A percentile compares a stretch with the other conserved stretches of the same genome.
These are phyloP conservation scores for Coniochaeta sp. DNA, from an alignment of 2,329 filamentous ascomycete species.

Conservation along the genomic window DNA sequence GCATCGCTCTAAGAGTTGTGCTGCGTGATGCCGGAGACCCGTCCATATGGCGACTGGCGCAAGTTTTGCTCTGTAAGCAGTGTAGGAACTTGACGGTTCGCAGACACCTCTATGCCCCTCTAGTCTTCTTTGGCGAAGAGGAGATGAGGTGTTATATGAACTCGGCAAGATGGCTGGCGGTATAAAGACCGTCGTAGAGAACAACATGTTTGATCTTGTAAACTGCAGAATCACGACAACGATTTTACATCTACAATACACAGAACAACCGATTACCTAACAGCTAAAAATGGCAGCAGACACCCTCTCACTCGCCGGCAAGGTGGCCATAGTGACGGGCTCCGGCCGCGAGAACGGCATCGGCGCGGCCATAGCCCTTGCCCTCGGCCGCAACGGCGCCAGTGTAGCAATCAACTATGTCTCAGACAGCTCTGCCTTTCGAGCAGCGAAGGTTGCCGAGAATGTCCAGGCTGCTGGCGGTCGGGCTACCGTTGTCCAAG, in stretches of 20 bases:
- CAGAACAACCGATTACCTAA: too few species aligned
- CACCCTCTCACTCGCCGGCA: slow-evolving; percentile 27
- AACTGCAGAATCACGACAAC: too few species aligned
- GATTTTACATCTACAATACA: too few species aligned
- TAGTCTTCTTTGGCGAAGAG: too few species aligned
- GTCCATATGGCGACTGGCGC: background rate
- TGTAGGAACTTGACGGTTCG: background rate
- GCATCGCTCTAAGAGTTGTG: too few species aligned
- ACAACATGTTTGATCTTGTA: too few species aligned
- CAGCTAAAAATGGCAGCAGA: background rate
- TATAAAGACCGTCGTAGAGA: too few species aligned
- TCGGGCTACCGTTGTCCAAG: slow-evolving; percentile 22
- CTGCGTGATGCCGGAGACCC: background rate
- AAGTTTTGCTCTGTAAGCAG: background rate
- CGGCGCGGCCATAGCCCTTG: slow-evolving; percentile 31
- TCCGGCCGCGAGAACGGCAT: slow-evolving; percentile 35
- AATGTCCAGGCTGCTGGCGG: slow-evolving; percentile 20
- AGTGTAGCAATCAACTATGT: slow-evolving; percentile 31
- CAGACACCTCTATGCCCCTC: too few species aligned
- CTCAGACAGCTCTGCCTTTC: slow-evolving; percentile 20
- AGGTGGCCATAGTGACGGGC: slow-evolving; percentile 36
- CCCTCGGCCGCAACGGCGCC: slow-evolving; percentile 32
- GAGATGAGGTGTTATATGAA: too few species aligned
- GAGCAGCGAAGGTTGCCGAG: slow-evolving; percentile 22
- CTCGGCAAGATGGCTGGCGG: too few species aligned